Base-by-base conservation (phyloP, 805 yeast species). In the Wickerhamomyces alni region DNA sequence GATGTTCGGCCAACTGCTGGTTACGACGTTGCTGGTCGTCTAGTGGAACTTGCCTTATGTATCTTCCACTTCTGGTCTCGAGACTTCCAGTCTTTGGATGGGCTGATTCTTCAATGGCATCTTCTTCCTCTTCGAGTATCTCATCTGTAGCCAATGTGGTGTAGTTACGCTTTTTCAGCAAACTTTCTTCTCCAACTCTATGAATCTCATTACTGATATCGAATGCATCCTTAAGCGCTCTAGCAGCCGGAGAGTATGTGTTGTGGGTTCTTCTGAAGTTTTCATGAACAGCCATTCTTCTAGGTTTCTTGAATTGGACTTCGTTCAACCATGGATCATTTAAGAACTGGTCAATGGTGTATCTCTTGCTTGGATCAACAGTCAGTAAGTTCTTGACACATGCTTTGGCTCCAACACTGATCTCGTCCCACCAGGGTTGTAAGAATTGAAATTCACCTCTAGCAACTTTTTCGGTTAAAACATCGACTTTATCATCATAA, bases 361-460 rank as follows among this genome's bases (percentile, higher is more conserved):
- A 82, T 51, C 95, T 68, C 38, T 70, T 72, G 11, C 67, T 66
- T 1, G 93, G 89, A 56, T 85, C 78, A 13, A 82, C 82, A 21
- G 81, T 80, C 46, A 85, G 65, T 58, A 85, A 67, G 51, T 74
- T 77, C 4, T 73, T 61, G 12, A 85, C 85, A 51, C 85, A 71
- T 50, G 73, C 72, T 54, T 83, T 85, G 21, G 88, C 89, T 28
- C 79, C 87, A 30, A 57, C 61, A 37, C 82, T 71, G 27, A 85
- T 81, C 56, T 85, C 94, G 60, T 84, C 93, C 87, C 93, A 85
- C 95, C 95, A 85, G 2, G 95, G 95, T 43, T 74, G 65, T 38
- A 85, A 65, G 56, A 83, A 85, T n/a, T 76, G 74, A 59, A 73
- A 85, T 41, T 83, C 80, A 27, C 93, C 94, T 35, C 68, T 69